These are phyloP conservation scores for Sarocladium kiliense DNA, from an alignment of 2,329 filamentous ascomycete species.

Conservation along the genomic window DNA sequence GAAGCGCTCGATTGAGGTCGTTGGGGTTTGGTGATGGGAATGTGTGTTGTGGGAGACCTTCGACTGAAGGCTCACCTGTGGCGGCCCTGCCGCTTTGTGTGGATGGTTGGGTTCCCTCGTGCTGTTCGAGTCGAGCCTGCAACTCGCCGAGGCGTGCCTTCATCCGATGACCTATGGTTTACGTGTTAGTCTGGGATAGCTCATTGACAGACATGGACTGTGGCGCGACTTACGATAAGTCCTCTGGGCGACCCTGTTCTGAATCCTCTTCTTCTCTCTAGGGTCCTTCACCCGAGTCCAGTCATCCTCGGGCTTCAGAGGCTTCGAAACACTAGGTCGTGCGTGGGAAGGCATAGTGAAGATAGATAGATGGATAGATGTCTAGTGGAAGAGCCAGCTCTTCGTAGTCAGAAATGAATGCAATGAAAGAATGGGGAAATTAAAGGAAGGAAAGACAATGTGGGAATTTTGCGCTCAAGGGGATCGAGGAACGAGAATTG, in stretches of 20 bases:
- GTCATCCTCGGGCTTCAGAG: conserved; percentile 18
- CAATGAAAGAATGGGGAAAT: background rate
- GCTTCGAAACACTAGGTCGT: background rate
- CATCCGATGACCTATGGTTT: conserved; percentile 23
- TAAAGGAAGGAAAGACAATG: background rate
- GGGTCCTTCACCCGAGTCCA: conserved; percentile 23
- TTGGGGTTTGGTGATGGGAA: background rate
- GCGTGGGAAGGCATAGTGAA: background rate
- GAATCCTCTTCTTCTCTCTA: conserved; percentile 26
- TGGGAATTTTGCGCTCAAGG: background rate
- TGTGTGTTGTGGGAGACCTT: conserved; percentile 20
- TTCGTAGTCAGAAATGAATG: background rate
- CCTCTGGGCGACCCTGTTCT: conserved; percentile 25
- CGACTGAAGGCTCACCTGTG: conserved; percentile 9
- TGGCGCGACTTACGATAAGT: conserved; percentile 21
- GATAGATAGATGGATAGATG: too few relatives aligned
- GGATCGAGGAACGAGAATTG: background rate
- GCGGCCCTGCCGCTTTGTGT: background rate
- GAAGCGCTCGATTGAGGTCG: background rate
- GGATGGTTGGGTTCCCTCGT: conserved; percentile 16
- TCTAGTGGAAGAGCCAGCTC: conserved; percentile 1
- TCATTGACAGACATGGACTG: too few relatives aligned
- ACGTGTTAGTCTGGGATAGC: conserved; percentile 7
- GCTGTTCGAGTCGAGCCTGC: conserved; percentile 23
- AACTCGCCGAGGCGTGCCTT: conserved; percentile 25